Conservation (phyloP, 768 basidiomycete species). For the Chalciporus pseudorubinellus region DNA sequence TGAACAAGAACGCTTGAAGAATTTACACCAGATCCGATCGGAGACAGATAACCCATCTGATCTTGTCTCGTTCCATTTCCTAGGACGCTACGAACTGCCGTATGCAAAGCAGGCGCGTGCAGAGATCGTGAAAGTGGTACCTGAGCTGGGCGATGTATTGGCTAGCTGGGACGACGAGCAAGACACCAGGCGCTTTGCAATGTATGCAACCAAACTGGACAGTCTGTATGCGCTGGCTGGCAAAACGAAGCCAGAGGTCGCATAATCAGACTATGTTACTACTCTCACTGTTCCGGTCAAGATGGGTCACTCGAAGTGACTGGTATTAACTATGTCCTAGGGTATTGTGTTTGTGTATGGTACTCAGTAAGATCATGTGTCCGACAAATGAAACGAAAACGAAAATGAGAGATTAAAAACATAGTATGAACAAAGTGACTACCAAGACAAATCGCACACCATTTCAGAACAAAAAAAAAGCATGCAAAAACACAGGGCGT, state of each 20-base stretch:
- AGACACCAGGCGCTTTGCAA: constrained; percentile 23
- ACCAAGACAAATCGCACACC: constrained; percentile 13
- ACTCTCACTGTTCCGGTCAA: neutral
- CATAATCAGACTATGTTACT: neutral
- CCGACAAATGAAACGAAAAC: constrained; percentile 3
- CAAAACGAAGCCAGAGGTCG: neutral
- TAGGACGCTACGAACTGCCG: constrained; percentile 16
- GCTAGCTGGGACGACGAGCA: constrained; percentile 29
- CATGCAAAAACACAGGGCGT: neutral
- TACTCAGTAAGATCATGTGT: constrained; percentile 15
- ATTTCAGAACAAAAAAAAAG: constrained; percentile 3
- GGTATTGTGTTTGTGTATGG: constrained; percentile 7
- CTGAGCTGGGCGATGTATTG: constrained; percentile 16
- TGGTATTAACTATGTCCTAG: constrained; percentile 1
- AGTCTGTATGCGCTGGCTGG: constrained; percentile 22
- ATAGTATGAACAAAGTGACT: neutral
- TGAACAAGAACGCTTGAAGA: constrained; percentile 36
- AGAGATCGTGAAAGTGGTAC: constrained; percentile 13
- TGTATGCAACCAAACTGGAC: constrained; percentile 28
- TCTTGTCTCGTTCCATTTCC: constrained; percentile 27
- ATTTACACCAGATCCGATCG: constrained; percentile 19
- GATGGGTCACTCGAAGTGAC: neutral
- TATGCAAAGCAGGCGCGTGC: constrained; percentile 20
- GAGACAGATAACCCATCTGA: constrained; percentile 25
- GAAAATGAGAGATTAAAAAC: neutral